phyloP scores from a whole-genome alignment of 1,284 basidiomycete genomes.

The Austroboletus novae-zelandiae region DNA sequence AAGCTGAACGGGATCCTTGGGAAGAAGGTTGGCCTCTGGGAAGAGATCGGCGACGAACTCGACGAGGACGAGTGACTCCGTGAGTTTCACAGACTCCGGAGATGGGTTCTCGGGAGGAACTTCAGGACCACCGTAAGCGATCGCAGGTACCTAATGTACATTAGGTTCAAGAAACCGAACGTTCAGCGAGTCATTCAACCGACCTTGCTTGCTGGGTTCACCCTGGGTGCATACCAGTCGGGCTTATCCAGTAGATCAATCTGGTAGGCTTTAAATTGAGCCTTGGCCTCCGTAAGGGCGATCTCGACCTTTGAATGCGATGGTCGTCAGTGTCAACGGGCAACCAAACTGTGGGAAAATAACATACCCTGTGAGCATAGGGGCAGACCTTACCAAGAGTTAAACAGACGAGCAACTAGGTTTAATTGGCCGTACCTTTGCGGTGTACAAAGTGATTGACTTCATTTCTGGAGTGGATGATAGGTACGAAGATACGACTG shows the following conservation, averaged over 20 bases:
- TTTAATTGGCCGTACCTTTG: constrained; percentile 34
- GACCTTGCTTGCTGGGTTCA: constrained; percentile 66
- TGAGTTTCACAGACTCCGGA: constrained; percentile 42
- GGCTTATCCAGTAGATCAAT: constrained; percentile 65
- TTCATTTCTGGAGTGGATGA: constrained; percentile 4
- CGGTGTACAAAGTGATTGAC: constrained; percentile 46
- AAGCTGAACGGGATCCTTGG: constrained; percentile 41
- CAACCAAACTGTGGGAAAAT: background rate
- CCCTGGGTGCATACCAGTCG: constrained; percentile 56
- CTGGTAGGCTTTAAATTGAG: constrained; percentile 46
- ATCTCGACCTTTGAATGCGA: constrained; percentile 44
- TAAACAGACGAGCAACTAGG: background rate
- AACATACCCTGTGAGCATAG: constrained; percentile 12
- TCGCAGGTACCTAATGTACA: constrained; percentile 40
- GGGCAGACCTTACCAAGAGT: constrained; percentile 10
- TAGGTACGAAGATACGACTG: no score
- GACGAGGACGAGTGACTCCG: constrained; percentile 45
- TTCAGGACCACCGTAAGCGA: constrained; percentile 45
- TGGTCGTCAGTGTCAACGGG: no score
- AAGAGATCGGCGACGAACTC: constrained; percentile 47
- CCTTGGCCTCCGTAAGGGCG: constrained; percentile 54
- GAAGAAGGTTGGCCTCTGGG: constrained; percentile 40
- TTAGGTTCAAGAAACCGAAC: background rate
- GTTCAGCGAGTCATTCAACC: background rate
- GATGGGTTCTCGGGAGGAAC: constrained; percentile 40